phyloP scores from a whole-genome alignment of 352 stramenopile genomes.

The Pythium monospermum region DNA sequence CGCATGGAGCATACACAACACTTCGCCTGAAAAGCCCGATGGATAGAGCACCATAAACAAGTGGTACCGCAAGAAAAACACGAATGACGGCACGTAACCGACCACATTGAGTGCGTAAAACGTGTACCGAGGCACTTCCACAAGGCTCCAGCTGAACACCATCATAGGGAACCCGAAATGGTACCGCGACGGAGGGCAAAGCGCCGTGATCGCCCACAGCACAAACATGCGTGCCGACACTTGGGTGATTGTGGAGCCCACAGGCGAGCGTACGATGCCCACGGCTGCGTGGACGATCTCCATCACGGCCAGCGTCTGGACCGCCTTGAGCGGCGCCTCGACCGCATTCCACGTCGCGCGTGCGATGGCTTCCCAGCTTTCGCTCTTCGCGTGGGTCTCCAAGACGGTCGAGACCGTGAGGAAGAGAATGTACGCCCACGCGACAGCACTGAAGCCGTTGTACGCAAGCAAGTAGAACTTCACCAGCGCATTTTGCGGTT shows the following conservation, averaged over 20 bases:
- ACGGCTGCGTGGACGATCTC: conserved; percentile 95
- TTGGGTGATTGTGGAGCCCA: conserved; percentile 91
- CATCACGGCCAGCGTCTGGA: conserved; percentile 93
- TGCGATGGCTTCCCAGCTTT: conserved; percentile 42
- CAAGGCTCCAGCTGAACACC: conserved; percentile 80
- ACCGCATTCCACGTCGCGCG: conserved; percentile 46
- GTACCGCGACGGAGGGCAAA: conserved; percentile 64
- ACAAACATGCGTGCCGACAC: conserved; percentile 90
- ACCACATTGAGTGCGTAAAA: conserved; percentile 96
- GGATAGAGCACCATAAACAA: conserved; percentile 99
- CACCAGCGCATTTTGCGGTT: too few species aligned
- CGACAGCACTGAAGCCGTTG: conserved; percentile 13
- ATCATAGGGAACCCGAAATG: conserved; percentile 83
- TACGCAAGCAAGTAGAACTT: conserved; percentile 16
- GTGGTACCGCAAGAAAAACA: conserved; percentile 98
- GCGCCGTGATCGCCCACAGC: conserved; percentile 89
- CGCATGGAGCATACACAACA: conserved; percentile 66
- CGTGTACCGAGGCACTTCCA: conserved; percentile 94
- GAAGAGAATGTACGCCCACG: conserved; percentile 64
- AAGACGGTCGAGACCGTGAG: conserved; percentile 46
- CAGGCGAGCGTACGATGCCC: conserved; percentile 93
- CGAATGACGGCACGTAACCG: conserved; percentile 85
- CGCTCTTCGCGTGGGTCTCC: conserved; percentile 28
- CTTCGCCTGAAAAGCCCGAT: conserved; percentile 88
- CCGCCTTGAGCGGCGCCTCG: conserved; percentile 51